Conservation (phyloP, 2,329 filamentous ascomycete species). For the Fusarium longipes region DNA sequence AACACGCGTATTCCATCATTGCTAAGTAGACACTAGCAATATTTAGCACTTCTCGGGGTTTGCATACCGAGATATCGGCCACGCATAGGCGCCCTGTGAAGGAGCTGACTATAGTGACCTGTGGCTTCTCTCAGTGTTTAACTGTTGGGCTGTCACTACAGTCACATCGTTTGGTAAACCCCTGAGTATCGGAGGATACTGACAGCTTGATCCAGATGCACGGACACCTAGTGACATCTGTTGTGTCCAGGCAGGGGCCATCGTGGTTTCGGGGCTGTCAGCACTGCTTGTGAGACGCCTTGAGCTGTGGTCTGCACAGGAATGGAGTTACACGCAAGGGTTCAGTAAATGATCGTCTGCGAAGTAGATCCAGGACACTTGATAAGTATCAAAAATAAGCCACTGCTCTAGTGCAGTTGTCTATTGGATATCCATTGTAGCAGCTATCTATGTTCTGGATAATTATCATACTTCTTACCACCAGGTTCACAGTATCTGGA, state of each 20-base stretch:
- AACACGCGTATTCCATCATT: not conserved
- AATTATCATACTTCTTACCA: too few species aligned
- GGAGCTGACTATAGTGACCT: not conserved
- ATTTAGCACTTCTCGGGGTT: not conserved
- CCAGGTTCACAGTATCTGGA: not conserved
- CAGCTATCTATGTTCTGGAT: too few species aligned
- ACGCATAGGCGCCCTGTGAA: accelerated
- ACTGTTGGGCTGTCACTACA: not conserved
- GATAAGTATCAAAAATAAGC: not conserved
- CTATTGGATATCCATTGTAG: not conserved
- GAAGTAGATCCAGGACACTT: not conserved
- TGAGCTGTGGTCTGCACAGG: not conserved
- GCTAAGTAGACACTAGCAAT: not conserved
- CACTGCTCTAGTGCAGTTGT: not conserved
- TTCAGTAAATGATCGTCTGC: not conserved
- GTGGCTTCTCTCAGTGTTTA: not conserved
- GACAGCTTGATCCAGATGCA: not conserved
- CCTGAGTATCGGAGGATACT: not conserved
- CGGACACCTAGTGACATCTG: not conserved
- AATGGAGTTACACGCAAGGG: not conserved
- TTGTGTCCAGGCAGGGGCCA: not conserved
- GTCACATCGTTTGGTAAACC: not conserved
- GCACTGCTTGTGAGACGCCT: not conserved
- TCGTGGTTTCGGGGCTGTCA: not conserved
- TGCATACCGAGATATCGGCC: not conserved